Percentiles rank a stretch among this genome's conserved stretches.
These are phyloP conservation scores for Trichocladium uniseriatum DNA, from an alignment of 495 filamentous ascomycete genomes.

Conservation along the genomic window DNA sequence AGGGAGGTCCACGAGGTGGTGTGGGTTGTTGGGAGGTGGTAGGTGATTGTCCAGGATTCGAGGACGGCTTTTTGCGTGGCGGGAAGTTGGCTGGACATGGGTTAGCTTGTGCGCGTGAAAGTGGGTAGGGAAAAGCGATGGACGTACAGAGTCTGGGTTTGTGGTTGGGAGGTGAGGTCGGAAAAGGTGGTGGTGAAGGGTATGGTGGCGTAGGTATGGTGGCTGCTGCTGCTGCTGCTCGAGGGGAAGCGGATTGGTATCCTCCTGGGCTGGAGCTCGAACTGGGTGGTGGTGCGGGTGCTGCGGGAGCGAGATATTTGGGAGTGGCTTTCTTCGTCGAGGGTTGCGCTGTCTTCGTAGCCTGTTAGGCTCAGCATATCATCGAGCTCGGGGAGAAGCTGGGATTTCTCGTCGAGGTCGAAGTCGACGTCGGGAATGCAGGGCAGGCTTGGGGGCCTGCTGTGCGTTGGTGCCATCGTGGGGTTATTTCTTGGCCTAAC, in stretches of 20 bases:
- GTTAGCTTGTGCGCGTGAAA: neutral
- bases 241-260: neutral
- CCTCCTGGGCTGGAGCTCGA: neutral
- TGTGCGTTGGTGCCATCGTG: constrained; percentile 5
- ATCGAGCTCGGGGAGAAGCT: constrained; percentile 5
- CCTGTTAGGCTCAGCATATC: neutral
- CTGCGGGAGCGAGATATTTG: constrained; percentile 1
- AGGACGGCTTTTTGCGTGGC: constrained; percentile 1
- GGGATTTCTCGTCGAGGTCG: constrained; percentile 2
- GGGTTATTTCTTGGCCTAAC: too few relatives aligned
- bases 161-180: neutral
- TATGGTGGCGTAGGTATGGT: neutral
- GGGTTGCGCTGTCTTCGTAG: neutral
- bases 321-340: constrained; percentile 2
- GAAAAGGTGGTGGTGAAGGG: neutral
- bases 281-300: neutral
- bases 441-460: constrained; percentile 5
- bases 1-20: neutral
- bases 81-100: neutral
- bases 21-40: constrained; percentile 6
- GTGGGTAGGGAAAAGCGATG: neutral
- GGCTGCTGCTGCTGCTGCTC: constrained; percentile 6
- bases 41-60: constrained; percentile 19
- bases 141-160: neutral
- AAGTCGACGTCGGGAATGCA: constrained; percentile 9